Base-by-base conservation (phyloP, 352 stramenopile species). In the Vaucheria bursata region DNA sequence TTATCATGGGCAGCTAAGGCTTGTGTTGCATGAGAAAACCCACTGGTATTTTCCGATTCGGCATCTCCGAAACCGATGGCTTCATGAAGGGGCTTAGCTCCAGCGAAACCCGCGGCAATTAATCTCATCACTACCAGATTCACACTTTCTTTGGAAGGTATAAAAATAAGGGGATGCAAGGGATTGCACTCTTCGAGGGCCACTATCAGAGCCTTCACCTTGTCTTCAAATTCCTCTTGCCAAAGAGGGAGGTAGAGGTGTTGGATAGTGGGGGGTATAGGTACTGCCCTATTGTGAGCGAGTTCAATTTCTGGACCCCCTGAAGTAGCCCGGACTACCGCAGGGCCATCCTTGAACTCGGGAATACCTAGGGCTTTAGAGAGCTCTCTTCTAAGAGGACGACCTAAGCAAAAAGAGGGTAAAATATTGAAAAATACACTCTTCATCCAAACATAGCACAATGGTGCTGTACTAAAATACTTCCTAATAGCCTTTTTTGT, bases 101-200 rank as follows among this genome's bases (percentile, higher is more conserved):
- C 39, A 4, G 74, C 71, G 3, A 72, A 3, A 38, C 69, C 69
- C 5, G 5, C 6, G 29, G 32, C 34, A 36, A 77, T 73, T 2
- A 91, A 80, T 49, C 91, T 78, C 1, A 87, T 85, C 67, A 91
- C 87, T 0, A 81, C 83, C 25, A 90, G 78, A 25, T 81, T 86
- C 39, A 87, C 82, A 8, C 71, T 70, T n/a, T 83, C 82, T 12
- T 83, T 79, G 0, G 78, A 76, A 1, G 78, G 78, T 65, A 83
- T 71, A 40, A 83, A 80, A 34, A 80, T 70, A 29, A 79, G 78
- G 6, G 72, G 78, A 29, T 74, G 78, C 32, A 67, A 67, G 6
- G 72, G 73, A 3, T 2, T 2, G 3, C 79, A 72, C 77, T 64
- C 71, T 5, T 65, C 45, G 34, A 82, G 18, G 35, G 77, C 77